phyloP scores from a whole-genome alignment of 148 eudicot species.

The Cornus suecica region DNA sequence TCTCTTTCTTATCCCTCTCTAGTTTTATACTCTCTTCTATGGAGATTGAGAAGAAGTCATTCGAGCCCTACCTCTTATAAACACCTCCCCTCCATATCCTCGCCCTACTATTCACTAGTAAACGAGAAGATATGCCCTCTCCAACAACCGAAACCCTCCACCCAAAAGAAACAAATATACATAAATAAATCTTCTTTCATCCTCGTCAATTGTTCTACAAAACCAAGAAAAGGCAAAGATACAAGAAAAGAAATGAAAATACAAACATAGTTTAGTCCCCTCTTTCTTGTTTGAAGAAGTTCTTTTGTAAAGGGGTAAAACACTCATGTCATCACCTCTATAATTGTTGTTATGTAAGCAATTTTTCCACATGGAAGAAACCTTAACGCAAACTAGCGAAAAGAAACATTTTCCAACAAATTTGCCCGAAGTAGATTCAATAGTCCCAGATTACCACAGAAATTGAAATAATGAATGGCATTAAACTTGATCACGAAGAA shows the following conservation, averaged over 20 bases:
- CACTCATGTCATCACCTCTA: background rate
- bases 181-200: background rate
- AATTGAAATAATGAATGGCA: background rate
- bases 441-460: background rate
- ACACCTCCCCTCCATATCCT: too few species aligned
- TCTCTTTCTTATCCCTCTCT: too few species aligned
- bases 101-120: too few species aligned
- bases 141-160: background rate
- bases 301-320: background rate
- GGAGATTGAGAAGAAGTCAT: too few species aligned
- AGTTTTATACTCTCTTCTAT: too few species aligned
- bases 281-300: background rate
- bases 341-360: background rate
- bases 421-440: background rate
- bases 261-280: background rate
- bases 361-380: slow-evolving; percentile 4
- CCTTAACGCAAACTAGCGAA: background rate
- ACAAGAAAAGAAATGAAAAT: too few species aligned
- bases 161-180: too few species aligned
- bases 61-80: too few species aligned
- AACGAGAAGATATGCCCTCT: background rate
- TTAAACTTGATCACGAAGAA: background rate
- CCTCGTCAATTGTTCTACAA: background rate
- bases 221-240: too few species aligned
- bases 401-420: background rate